Base-by-base conservation (phyloP, 257 asterid species). In the Sherardia arvensis region DNA sequence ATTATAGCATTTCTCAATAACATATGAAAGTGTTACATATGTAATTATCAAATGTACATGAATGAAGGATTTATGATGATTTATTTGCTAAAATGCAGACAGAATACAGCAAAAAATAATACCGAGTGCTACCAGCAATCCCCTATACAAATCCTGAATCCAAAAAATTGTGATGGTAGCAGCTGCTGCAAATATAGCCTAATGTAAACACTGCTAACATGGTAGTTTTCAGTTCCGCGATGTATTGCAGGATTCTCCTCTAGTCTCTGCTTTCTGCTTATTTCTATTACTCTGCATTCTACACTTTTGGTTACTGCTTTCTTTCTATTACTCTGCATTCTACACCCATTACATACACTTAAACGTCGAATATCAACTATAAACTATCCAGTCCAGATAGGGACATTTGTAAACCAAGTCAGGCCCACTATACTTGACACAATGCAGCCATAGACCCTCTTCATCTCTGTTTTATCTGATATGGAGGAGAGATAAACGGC, bases 401-500 rank as follows among this genome's bases (percentile, higher is more conserved):
- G 96, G 95, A 67, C 99, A 90, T 82, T 90, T 83, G 62, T 81
- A 84, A 17, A 61, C 72, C 99, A 97, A 93, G 72, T 59, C 85
- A 30, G 94, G 88, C 54, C 95, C 99, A 6, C 94, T 78, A 71
- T 93, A 93, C 81, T 74, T 75, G 60, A 85, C 79, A 69, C 90
- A 93, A 65, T 93, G 97, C 74, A 93, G 83, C 96, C 96, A 93
- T 49, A 93, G 76, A 60, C 97, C 97, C 67, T 78, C 88, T 79
- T 93, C 96, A 40, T 64, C 65, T 51, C 82, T 88, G 68, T 81
- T 88, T 47, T 93, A 93, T 72, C 99, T 92, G 96, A 84, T 69
- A 25, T n/a, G 21, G 51, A 15, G 28, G 8, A 9, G 12, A 36
- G 8, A 34, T 5, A 8, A 25, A n/a, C n/a, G 43, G n/a, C 55